Evolutionary conservation across 257 asterid genomes (phyloP).

Genomic region (Salvia rosmarinus): DNA sequence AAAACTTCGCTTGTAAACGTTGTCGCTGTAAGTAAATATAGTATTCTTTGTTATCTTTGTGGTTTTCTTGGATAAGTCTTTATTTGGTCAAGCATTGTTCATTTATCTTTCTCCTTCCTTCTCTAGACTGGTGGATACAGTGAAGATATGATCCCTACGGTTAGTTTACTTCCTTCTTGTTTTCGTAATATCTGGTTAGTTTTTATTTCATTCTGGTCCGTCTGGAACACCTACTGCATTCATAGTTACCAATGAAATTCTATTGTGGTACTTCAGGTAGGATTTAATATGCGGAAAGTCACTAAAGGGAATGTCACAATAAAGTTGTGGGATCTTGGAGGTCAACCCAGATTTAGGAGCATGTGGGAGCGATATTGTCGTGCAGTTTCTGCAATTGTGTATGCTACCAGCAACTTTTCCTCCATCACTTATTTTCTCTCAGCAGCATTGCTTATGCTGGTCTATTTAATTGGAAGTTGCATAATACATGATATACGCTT

Average conservation of each 20-base stretch:
- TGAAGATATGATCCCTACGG: conserved; percentile 99
- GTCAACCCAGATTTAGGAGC: conserved; percentile 96
- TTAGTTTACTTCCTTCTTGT: conserved; percentile 45
- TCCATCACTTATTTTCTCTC: conserved; percentile 26
- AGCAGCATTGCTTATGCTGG: neutral
- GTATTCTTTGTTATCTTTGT: neutral
- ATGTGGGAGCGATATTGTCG: conserved; percentile 99
- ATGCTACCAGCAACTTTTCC: conserved; percentile 42
- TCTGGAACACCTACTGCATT: conserved; percentile 9
- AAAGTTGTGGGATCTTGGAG: conserved; percentile 99
- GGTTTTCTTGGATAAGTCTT: neutral
- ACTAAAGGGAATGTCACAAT: conserved; percentile 97
- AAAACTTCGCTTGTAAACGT: conserved; percentile 97
- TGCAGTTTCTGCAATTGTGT: conserved; percentile 98
- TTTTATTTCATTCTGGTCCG: conserved; percentile 10
- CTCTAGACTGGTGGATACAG: conserved; percentile 97
- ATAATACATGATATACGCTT: neutral
- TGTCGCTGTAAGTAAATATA: conserved; percentile 74
- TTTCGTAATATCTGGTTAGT: conserved; percentile 16
- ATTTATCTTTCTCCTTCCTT: conserved; percentile 26
- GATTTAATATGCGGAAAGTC: conserved; percentile 96
- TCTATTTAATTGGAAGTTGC: neutral
- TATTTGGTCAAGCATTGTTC: conserved; percentile 26
- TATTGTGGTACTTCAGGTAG: conserved; percentile 62
- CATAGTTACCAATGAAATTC: conserved; percentile 16